Conservation (phyloP, 2,329 filamentous ascomycete genomes). For the Xylaria sp. region DNA sequence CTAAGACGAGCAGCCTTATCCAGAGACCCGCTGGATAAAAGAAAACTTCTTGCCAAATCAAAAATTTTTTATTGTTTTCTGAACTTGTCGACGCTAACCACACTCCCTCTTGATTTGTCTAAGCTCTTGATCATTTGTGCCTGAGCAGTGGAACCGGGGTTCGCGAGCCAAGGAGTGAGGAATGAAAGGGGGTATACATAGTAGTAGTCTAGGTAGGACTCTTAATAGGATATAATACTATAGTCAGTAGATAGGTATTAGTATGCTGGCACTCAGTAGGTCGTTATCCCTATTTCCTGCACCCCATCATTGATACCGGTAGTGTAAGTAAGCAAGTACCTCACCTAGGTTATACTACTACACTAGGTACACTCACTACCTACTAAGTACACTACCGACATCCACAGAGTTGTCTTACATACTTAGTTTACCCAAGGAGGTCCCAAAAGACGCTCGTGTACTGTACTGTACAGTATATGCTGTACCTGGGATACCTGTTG, state of each 20-base stretch:
- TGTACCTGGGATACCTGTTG: background rate
- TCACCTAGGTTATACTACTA: background rate
- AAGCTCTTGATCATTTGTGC: background rate
- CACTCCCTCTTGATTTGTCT: slow-evolving; percentile 12
- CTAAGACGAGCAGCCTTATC: slow-evolving; percentile 43
- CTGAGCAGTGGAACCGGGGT: slow-evolving; percentile 2
- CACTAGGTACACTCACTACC: too few relatives aligned
- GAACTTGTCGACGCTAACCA: slow-evolving; percentile 7
- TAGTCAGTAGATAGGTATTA: background rate
- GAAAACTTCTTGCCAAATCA: slow-evolving; percentile 29
- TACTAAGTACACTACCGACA: too few relatives aligned
- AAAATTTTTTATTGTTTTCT: slow-evolving; percentile 14
- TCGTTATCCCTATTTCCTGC: background rate
- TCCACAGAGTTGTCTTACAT: too few relatives aligned
- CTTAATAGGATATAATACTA: background rate
- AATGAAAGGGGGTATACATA: background rate
- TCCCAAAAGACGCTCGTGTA: background rate
- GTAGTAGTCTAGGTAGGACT: background rate
- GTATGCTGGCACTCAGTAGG: background rate
- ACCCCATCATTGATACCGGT: too few relatives aligned
- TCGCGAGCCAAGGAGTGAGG: slow-evolving; percentile 2
- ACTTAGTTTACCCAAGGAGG: too few relatives aligned
- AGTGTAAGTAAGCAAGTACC: background rate
- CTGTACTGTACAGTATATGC: slow-evolving; percentile 5
- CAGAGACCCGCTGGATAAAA: slow-evolving; percentile 33